These are phyloP conservation scores for Penicillium sp. DNA, from an alignment of 2,329 filamentous ascomycete genomes.

Conservation along the genomic window DNA sequence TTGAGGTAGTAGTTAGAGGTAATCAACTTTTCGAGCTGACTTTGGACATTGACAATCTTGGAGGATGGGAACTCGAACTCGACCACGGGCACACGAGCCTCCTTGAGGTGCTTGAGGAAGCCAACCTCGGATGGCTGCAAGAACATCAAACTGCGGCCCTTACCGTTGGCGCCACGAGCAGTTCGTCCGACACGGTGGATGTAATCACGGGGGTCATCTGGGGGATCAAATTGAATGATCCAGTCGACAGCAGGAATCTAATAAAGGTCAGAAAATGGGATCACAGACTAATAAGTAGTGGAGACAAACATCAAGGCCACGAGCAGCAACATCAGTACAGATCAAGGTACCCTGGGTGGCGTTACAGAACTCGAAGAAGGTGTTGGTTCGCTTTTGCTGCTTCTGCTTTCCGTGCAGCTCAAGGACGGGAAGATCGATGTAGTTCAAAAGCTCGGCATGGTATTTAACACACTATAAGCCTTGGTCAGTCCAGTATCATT, in stretches of 20 bases:
- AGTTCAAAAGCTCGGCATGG: slow-evolving; percentile 92
- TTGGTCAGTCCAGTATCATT: no score
- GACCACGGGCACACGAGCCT: slow-evolving; percentile 86
- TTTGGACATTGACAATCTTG: slow-evolving; percentile 88
- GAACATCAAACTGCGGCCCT: slow-evolving; percentile 89
- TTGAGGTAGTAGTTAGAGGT: slow-evolving; percentile 96
- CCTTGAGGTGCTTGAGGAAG: slow-evolving; percentile 88
- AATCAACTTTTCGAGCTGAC: slow-evolving; percentile 92
- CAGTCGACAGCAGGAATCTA: slow-evolving; percentile 91
- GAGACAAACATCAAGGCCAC: slow-evolving; percentile 76
- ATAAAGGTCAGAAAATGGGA: background rate
- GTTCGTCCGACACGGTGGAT: slow-evolving; percentile 96
- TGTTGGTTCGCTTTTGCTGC: slow-evolving; percentile 98
- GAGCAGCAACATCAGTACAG: slow-evolving; percentile 93
- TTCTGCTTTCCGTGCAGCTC: slow-evolving; percentile 95
- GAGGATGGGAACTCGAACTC: slow-evolving; percentile 94
- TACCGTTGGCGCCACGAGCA: slow-evolving; percentile 77
- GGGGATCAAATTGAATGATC: slow-evolving; percentile 94
- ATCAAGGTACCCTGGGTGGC: slow-evolving; percentile 84
- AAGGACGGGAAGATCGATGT: slow-evolving; percentile 89
- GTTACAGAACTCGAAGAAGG: slow-evolving; percentile 95
- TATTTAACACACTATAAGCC: slow-evolving; percentile 74
- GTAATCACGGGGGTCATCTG: slow-evolving; percentile 86
- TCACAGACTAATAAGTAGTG: background rate
- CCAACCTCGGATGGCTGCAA: slow-evolving; percentile 88